phyloP scores from a whole-genome alignment of 176 grass and related monocot species.

The Canna indica region DNA sequence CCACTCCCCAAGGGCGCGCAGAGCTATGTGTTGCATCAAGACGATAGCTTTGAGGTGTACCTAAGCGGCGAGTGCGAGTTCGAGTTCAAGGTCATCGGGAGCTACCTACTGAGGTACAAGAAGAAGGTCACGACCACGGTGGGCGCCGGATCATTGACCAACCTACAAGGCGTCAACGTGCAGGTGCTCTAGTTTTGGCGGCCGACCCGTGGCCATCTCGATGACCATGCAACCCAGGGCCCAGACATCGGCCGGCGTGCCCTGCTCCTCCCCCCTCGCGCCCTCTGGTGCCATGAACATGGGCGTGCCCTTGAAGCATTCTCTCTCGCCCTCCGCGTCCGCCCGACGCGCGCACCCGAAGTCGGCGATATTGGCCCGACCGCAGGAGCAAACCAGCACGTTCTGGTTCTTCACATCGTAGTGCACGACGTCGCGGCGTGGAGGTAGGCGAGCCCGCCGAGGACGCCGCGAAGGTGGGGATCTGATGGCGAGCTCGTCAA shows the following conservation, averaged over 20 bases:
- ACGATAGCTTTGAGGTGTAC: too few relatives aligned
- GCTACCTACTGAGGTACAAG: too few relatives aligned
- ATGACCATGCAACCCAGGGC: slow-evolving; percentile 11
- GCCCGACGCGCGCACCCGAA: neutral
- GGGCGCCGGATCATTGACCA: too few relatives aligned
- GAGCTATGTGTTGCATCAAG: too few relatives aligned
- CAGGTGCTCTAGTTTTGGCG: too few relatives aligned
- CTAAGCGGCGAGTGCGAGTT: too few relatives aligned
- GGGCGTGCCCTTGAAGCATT: neutral
- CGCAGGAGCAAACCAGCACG: neutral
- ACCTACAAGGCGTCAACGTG: too few relatives aligned
- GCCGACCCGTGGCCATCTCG: slow-evolving; percentile 3
- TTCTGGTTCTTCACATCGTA: slow-evolving; percentile 8
- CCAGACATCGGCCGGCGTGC: slow-evolving; percentile 4
- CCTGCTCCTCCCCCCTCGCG: slow-evolving; percentile 8
- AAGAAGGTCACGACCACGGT: too few relatives aligned
- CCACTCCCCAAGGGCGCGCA: too few relatives aligned
- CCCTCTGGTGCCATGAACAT: slow-evolving; percentile 16
- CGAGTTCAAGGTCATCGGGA: too few relatives aligned
- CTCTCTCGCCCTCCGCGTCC: neutral
- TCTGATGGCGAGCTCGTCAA: slow-evolving; percentile 5
- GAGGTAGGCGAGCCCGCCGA: slow-evolving; percentile 7
- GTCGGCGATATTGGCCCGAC: neutral
- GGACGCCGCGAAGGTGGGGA: neutral
- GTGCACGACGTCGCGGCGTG: slow-evolving; percentile 5